Base-by-base conservation (phyloP, 805 yeast genomes). In the Suhomyces canberraensis region DNA sequence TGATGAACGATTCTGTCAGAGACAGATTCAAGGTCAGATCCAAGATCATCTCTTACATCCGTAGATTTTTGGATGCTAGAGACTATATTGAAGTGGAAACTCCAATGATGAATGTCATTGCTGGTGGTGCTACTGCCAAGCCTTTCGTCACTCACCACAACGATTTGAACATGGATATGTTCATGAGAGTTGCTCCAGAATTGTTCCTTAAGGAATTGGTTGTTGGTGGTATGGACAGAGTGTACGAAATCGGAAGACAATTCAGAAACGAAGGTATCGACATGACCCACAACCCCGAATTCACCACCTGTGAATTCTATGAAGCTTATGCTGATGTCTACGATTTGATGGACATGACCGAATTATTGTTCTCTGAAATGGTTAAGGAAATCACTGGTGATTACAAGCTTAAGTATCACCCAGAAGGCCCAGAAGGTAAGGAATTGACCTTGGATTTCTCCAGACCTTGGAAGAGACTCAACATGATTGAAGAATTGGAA, bases 61-160 rank as follows among this genome's bases (percentile, higher is more conserved):
- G 98, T 75, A 71, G 69, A 46, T 91, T 88, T 68, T 79, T 91
- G 58, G 98, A 91, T 66, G 58, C 61, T 53, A 78, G 96, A 66
- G 84, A 81, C 44, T 91, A 85, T 61, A 73, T 88, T 50, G 98
- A 91, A 74, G 98, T 91, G 47, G 98, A 93, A 74, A 91, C 98
- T 44, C 98, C 98, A 58, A 93, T 91, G 84, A 83, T 91, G 93
- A 93, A 93, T 71, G 86, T 88, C 48, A 90, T 93, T 67, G 98
- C 98, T 42, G 98, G 98, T 64, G 98, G 98, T 71, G 98, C 98
- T 51, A 93, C 98, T 46, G 98, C 98, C 52, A 91, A 89, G 73
- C 98, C 98, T 29, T 91, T 91, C 66, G 73, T 85, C 51, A 93
- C 98, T 38, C 98, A 93, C 62, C 98, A 91, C 72, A 93, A 91